Conservation (phyloP, 2,329 filamentous ascomycete species). For the Aotearoamyces nothofagi region DNA sequence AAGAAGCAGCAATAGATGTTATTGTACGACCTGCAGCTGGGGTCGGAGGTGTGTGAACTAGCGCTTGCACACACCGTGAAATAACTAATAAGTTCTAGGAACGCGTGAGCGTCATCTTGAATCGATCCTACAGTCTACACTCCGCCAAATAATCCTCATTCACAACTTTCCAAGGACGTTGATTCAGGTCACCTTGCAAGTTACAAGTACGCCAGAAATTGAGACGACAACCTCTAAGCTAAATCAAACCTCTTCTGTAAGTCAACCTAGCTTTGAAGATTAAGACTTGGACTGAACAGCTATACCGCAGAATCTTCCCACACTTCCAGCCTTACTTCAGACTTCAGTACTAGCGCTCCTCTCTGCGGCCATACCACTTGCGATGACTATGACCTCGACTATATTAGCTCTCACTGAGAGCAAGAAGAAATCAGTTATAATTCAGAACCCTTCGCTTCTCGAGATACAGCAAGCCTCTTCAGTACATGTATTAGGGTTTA, state of each 20-base stretch:
- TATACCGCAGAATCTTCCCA: constrained; percentile 47
- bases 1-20: constrained; percentile 83
- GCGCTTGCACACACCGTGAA: constrained; percentile 1
- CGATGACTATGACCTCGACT: constrained; percentile 51
- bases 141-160: constrained; percentile 61
- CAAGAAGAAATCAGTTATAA: constrained; percentile 25
- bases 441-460: constrained; percentile 45
- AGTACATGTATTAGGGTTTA: constrained; percentile 72
- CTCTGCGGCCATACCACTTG: constrained; percentile 69
- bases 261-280: constrained; percentile 3
- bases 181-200: constrained; percentile 70
- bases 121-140: constrained; percentile 52
- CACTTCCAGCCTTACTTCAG: constrained; percentile 73
- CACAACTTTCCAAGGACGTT: constrained; percentile 62
- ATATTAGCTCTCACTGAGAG: constrained; percentile 41
- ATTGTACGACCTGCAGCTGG: constrained; percentile 76
- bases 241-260: constrained; percentile 42
- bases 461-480: constrained; percentile 50
- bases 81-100: constrained; percentile 21
- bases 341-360: constrained; percentile 65
- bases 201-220: constrained; percentile 53
- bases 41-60: constrained; percentile 48
- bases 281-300: constrained; percentile 7
- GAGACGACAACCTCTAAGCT: constrained; percentile 46
- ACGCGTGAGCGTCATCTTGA: constrained; percentile 74